Evolutionary conservation across 2,329 filamentous ascomycete genomes (phyloP), one percentile per base, ranked within the genome.

Genomic region (Fusarium domesticum): DNA sequence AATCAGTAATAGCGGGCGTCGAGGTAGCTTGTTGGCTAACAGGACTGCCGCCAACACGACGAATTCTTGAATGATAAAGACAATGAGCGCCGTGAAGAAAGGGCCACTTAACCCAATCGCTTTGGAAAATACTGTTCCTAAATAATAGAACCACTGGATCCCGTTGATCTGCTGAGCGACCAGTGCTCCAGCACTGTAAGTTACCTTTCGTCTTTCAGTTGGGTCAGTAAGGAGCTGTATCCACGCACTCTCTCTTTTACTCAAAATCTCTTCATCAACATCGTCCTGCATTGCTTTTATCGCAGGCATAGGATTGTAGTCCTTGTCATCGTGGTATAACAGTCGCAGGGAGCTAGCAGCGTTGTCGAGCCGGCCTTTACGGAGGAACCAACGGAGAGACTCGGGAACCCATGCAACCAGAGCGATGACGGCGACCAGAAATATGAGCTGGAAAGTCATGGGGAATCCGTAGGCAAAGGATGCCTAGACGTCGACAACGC

Each of bases 91-190:
- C 54, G 73, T 70, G 5, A 67, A 57, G 43, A 71, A 72, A 0
- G 71, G 69, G 12, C 73, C 63, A 0, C 47, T 48, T 3, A 73
- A 49, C 0, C 70, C 70, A 37, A 74, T 72, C 2, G 65, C 60
- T 50, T 73, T 58, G 17, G 66, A 61, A 47, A 74, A 73, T 20
- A 73, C 64, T 1, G 67, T 67, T 2, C 69, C 70, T 23, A 68
- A 73, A 38, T 65, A 66, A 56, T 72, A 72, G 52, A 71, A 73
- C 60, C 67, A 75, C 37, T 71, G 68, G 40, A 75, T 74, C 16
- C 72, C 71, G 60, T 71, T 71, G 59, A 76, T 71, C 59, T 76
- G 72, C 51, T 75, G 72, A 3, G 70, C 68, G 31, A 71, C 62
- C 45, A 75, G 59, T 17, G 69, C 71, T 10, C 72, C 72, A 6